A percentile compares a stretch with the other conserved stretches of the same genome.
Evolutionary conservation across 1,284 basidiomycete genomes (phyloP).

Genomic region (Rhizoctonia solani): DNA sequence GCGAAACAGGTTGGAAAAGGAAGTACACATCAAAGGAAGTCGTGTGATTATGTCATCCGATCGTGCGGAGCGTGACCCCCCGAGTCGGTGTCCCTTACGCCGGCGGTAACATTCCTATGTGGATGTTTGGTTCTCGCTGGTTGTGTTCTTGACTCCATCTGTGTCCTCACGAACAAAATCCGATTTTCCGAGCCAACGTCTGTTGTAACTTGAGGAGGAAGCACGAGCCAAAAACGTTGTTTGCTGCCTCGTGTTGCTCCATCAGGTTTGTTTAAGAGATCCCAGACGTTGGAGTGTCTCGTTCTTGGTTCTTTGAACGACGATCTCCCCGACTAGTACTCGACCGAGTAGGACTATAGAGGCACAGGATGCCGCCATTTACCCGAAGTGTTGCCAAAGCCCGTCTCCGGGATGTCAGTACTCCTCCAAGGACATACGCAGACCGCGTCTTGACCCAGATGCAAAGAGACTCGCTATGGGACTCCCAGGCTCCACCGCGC

Average conservation of each 20-base stretch:
- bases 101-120: constrained; percentile 4
- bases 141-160: not conserved
- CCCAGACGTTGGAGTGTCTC: not conserved
- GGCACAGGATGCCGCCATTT: constrained; percentile 6
- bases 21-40: constrained; percentile 31
- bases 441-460: constrained; percentile 18
- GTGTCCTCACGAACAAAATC: not conserved
- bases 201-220: not conserved
- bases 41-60: constrained; percentile 23
- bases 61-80: not conserved
- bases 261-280: constrained; percentile 1
- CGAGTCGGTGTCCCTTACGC: constrained; percentile 5
- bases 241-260: constrained; percentile 25
- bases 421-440: constrained; percentile 16
- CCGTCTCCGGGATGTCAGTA: constrained; percentile 19
- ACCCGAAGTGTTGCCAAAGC: constrained; percentile 23
- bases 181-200: not conserved
- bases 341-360: too few species aligned
- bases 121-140: not conserved
- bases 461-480: constrained; percentile 27
- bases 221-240: constrained; percentile 16
- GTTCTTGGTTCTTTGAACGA: constrained; percentile 11
- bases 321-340: constrained; percentile 5
- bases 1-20: too few species aligned
- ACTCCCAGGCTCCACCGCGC: constrained; percentile 20